Base-by-base conservation (phyloP, 140 eudicot genomes). In the Anethum foeniculum region DNA sequence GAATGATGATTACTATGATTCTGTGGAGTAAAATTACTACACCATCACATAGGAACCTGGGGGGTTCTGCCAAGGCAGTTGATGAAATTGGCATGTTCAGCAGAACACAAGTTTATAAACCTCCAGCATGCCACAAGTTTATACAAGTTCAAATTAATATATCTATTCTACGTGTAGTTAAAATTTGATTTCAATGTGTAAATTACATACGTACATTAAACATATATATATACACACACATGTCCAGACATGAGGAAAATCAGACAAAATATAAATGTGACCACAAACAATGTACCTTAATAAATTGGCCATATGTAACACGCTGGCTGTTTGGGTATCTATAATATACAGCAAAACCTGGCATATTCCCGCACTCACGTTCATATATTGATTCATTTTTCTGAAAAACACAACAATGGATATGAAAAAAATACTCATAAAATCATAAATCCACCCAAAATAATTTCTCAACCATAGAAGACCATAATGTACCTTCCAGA, bases 331-430 rank as follows among this genome's bases (percentile, higher is more conserved):
- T 93, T 73, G 99, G 99, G 81, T 89, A 91, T 91, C 97, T 90
- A 75, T 96, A 96, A 83, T 96, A 96, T 76, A 96, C 97, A 46
- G 99, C 99, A 85, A 96, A 96, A 43, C 99, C 99, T 21, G 99
- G 99, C 99, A 91, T 96, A 91, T 96, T 93, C 73, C 98, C 98
- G 56, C 99, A 96, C 86, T 96, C 99, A 38, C 97, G 97, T 84
- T 93, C 99, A 83, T 96, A 96, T 77, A 96, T 77, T 4, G 97
- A 90, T 90, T 93, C 99, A 86, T 96, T 97, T 79, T 96, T 93
- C 99, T 96, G 88, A 69, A 85, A 86, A 78, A 38, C 75, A 79
- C 25, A 16, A 27, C 60, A 25, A 13, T 6, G 81, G 8, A 30
- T 15, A n/a, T 19, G 19, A 64, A 64, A 38, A 62, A 38, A 62